phyloP scores from a whole-genome alignment of 2,329 filamentous ascomycete species.

The Penicillium fuscoglaucum region DNA sequence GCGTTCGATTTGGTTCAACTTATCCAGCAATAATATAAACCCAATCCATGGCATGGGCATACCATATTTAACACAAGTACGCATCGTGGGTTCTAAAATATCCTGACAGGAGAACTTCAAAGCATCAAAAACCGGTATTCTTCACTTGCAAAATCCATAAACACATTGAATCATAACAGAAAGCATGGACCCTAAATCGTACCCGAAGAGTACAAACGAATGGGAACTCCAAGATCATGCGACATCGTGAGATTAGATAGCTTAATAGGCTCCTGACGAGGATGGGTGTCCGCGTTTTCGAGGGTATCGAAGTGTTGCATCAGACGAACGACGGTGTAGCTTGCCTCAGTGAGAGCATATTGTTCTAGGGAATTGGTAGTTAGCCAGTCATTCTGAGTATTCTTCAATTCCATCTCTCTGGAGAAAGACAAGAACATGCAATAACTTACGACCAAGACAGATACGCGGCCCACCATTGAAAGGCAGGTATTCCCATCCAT shows the following conservation, averaged over 20 bases:
- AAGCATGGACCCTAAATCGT: not conserved
- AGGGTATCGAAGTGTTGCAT: slow-evolving; percentile 41
- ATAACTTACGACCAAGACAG: slow-evolving; percentile 41
- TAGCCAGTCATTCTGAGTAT: not conserved
- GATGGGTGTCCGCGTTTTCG: slow-evolving; percentile 36
- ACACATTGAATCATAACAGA: slow-evolving; percentile 2
- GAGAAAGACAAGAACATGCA: not conserved
- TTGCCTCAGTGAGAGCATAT: slow-evolving; percentile 46
- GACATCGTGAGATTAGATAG: slow-evolving; percentile 34
- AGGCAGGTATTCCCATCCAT: slow-evolving; percentile 41
- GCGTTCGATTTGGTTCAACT: not conserved
- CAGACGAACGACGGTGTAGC: slow-evolving; percentile 41
- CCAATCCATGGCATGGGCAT: not conserved
- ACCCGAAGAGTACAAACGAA: slow-evolving; percentile 28
- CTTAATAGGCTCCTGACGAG: slow-evolving; percentile 32
- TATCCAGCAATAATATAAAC: not conserved
- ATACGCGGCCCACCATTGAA: slow-evolving; percentile 44
- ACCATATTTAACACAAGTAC: not conserved
- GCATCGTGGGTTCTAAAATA: not conserved
- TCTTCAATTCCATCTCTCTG: not conserved
- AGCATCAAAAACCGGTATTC: not conserved
- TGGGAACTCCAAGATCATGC: slow-evolving; percentile 33
- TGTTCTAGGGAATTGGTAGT: slow-evolving; percentile 33
- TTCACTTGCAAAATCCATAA: not conserved
- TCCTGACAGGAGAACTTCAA: not conserved